Evolutionary conservation across 2,329 filamentous ascomycete genomes (phyloP).

Genomic region (Paecilomyces formosus): DNA sequence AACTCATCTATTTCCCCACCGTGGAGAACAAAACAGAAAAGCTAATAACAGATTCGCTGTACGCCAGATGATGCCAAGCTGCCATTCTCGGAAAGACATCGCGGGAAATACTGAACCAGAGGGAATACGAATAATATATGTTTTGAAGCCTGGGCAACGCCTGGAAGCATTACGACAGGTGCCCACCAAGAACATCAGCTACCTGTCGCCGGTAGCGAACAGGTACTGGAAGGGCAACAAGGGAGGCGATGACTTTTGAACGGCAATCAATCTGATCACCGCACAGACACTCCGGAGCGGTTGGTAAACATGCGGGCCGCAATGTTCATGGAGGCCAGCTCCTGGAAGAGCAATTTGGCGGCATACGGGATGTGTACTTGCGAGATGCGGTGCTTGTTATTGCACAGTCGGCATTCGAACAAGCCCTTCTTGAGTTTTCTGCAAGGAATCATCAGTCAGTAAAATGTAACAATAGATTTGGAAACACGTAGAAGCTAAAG

Average conservation of each 20-base stretch:
- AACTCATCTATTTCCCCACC: neutral
- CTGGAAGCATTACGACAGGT: neutral
- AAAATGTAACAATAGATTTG: conserved; percentile 15
- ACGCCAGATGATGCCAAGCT: conserved; percentile 18
- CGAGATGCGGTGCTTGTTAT: conserved; percentile 98
- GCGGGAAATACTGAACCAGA: conserved; percentile 2
- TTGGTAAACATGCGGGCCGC: conserved; percentile 95
- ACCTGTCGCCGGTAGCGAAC: neutral
- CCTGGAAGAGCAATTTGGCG: conserved; percentile 96
- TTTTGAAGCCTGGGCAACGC: neutral
- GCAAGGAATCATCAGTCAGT: conserved; percentile 14
- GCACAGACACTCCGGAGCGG: conserved; percentile 37
- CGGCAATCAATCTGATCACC: conserved; percentile 13
- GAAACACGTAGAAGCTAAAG: conserved; percentile 6
- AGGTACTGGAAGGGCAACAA: neutral
- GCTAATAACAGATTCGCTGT: conserved; percentile 12
- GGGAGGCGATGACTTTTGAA: neutral
- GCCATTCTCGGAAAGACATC: conserved; percentile 1
- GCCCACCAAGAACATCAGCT: neutral
- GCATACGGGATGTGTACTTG: conserved; percentile 98
- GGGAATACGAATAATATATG: conserved; percentile 1
- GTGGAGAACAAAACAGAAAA: conserved; percentile 5
- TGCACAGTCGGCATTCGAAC: conserved; percentile 94
- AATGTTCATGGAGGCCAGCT: conserved; percentile 97
- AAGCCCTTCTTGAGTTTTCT: conserved; percentile 92